Percentiles rank a stretch among this genome's conserved stretches.
Evolutionary conservation across 2,329 filamentous ascomycete species (phyloP).

Genomic region (Colletotrichum orbiculare): DNA sequence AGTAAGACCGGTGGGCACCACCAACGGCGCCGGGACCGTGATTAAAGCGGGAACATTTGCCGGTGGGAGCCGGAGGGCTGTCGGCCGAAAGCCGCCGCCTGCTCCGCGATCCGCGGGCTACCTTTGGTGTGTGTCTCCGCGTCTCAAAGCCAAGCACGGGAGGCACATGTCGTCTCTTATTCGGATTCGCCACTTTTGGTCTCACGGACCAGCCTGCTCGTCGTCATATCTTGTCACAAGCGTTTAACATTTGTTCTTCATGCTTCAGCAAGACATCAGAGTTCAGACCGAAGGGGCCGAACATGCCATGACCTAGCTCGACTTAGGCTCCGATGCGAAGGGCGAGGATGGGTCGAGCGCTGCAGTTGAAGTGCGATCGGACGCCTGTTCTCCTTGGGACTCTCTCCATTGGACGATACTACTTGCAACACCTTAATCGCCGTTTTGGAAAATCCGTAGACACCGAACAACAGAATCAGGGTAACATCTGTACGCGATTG

Average conservation of each 20-base stretch:
- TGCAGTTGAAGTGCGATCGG: constrained; percentile 16
- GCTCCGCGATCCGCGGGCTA: no score
- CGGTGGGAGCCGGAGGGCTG: no score
- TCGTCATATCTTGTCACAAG: constrained; percentile 25
- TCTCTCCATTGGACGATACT: constrained; percentile 30
- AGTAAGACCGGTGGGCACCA: no score
- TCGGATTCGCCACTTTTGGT: constrained; percentile 16
- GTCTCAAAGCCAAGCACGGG: neutral
- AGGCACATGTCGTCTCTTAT: constrained; percentile 29
- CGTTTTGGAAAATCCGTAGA: constrained; percentile 1
- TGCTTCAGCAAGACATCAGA: constrained; percentile 21
- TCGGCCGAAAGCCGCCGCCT: no score
- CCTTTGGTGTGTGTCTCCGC: constrained; percentile 3
- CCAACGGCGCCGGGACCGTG: no score
- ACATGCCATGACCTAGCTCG: constrained; percentile 20
- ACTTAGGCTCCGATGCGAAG: constrained; percentile 31
- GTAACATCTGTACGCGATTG: constrained; percentile 16
- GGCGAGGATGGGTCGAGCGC: constrained; percentile 5
- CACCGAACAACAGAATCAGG: constrained; percentile 10
- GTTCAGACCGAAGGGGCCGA: constrained; percentile 29
- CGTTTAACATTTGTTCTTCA: constrained; percentile 14
- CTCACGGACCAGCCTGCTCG: constrained; percentile 22
- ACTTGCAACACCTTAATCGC: constrained; percentile 20
- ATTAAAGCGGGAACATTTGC: no score
- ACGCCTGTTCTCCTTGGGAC: constrained; percentile 14